phyloP scores from a whole-genome alignment of 768 basidiomycete genomes.

The Serendipita vermifera region DNA sequence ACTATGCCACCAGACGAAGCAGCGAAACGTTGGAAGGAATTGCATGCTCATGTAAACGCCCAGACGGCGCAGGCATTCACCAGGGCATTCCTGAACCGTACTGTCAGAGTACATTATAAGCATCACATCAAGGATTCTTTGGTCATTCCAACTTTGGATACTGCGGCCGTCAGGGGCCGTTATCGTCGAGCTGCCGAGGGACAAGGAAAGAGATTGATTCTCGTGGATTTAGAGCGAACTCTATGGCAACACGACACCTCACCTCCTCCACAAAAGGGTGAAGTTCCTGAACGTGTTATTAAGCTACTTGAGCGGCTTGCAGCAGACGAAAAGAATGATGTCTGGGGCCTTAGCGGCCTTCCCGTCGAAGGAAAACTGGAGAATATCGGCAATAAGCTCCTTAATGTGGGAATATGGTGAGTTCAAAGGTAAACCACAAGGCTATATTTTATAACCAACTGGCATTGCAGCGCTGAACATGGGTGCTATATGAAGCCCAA shows the following conservation, averaged over 20 bases:
- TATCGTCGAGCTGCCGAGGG: slow-evolving; percentile 43
- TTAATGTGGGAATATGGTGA: slow-evolving; percentile 63
- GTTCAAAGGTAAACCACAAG: slow-evolving; percentile 22
- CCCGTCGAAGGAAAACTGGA: slow-evolving; percentile 51
- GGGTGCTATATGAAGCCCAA: slow-evolving; percentile 70
- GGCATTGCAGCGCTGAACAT: slow-evolving; percentile 56
- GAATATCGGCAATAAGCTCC: slow-evolving; percentile 43
- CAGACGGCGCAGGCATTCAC: slow-evolving; percentile 81
- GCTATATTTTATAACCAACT: background rate
- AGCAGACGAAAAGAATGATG: slow-evolving; percentile 55
- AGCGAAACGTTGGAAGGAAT: slow-evolving; percentile 64
- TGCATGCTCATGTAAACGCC: slow-evolving; percentile 73
- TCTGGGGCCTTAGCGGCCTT: slow-evolving; percentile 73
- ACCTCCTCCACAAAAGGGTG: slow-evolving; percentile 15
- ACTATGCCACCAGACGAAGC: slow-evolving; percentile 70
- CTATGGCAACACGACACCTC: slow-evolving; percentile 38
- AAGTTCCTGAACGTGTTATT: slow-evolving; percentile 30
- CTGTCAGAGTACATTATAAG: slow-evolving; percentile 58
- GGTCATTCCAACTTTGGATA: slow-evolving; percentile 31
- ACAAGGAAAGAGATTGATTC: slow-evolving; percentile 39
- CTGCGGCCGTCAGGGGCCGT: slow-evolving; percentile 44
- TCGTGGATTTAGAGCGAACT: slow-evolving; percentile 70
- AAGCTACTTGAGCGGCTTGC: slow-evolving; percentile 43
- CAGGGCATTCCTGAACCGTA: slow-evolving; percentile 62
- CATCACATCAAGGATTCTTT: slow-evolving; percentile 29